Conservation (phyloP, 1,139 yeast genomes). For the Nadsonia commutata region DNA sequence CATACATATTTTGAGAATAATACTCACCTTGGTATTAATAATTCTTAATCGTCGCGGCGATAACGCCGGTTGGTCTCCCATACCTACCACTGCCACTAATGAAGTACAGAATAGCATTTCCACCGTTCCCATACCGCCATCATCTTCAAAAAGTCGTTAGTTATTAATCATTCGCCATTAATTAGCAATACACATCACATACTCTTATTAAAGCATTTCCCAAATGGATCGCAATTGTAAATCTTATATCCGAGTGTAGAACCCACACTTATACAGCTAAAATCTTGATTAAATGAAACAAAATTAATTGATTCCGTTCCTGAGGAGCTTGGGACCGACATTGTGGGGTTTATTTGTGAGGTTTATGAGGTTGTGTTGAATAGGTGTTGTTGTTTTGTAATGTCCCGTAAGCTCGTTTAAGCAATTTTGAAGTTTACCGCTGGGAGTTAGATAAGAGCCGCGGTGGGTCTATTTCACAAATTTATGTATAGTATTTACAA, state of each 20-base stretch:
- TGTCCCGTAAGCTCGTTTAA: too few species aligned
- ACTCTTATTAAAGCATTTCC: conserved; percentile 50
- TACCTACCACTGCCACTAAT: conserved; percentile 70
- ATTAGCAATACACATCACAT: conserved; percentile 11
- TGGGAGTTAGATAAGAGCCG: too few species aligned
- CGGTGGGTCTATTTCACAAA: too few species aligned
- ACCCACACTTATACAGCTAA: conserved; percentile 76
- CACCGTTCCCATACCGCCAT: conserved; percentile 37
- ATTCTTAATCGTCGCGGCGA: conserved; percentile 74
- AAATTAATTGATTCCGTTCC: conserved; percentile 32
- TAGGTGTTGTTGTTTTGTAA: too few species aligned
- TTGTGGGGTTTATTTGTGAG: too few species aligned
- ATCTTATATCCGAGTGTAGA: conserved; percentile 65
- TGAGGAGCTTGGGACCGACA: too few species aligned
- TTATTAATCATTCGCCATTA: neutral
- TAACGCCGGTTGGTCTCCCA: conserved; percentile 66
- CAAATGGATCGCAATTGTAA: conserved; percentile 83
- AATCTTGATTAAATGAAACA: conserved; percentile 82
- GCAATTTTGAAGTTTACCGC: too few species aligned
- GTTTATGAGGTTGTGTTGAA: too few species aligned
- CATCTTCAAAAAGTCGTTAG: conserved; percentile 13
- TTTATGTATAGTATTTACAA: too few species aligned
- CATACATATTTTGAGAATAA: neutral
- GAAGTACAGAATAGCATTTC: conserved; percentile 91
- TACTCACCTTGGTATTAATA: conserved; percentile 57